These are phyloP conservation scores for Fusarium brachygibbosum DNA, from an alignment of 2,329 filamentous ascomycete genomes.

Conservation along the genomic window DNA sequence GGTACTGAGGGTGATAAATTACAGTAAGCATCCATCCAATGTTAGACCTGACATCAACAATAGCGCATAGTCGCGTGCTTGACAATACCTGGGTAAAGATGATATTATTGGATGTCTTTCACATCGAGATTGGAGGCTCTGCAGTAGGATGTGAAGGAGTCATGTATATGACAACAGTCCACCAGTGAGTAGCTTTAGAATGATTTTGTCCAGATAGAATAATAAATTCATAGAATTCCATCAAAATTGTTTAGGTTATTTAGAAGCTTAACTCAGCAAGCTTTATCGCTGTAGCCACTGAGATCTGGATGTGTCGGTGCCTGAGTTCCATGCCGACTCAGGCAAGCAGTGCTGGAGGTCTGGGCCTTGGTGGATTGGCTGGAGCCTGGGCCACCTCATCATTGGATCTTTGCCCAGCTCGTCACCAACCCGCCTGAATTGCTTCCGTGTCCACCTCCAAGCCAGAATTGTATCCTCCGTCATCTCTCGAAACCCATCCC, in stretches of 20 bases:
- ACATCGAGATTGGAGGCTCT: not conserved
- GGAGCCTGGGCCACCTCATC: constrained; percentile 31
- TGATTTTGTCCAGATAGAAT: not conserved
- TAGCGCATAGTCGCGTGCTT: constrained; percentile 34
- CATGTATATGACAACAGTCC: too few species aligned
- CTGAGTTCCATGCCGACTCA: constrained; percentile 3
- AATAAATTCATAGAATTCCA: not conserved
- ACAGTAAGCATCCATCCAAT: not conserved
- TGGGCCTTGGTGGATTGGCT: constrained; percentile 26
- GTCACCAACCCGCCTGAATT: constrained; percentile 51
- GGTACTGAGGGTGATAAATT: not conserved
- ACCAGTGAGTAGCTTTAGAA: not conserved
- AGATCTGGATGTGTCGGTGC: not conserved
- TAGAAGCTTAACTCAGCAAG: not conserved
- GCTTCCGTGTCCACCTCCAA: constrained; percentile 47
- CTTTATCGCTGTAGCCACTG: not conserved
- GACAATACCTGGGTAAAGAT: not conserved
- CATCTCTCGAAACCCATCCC: constrained; percentile 35
- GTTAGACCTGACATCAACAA: constrained; percentile 20
- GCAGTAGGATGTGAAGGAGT: not conserved
- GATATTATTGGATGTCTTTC: constrained; percentile 16
- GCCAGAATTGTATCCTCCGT: constrained; percentile 46
- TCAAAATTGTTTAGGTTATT: not conserved
- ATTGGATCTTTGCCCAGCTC: constrained; percentile 35
- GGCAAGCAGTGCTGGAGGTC: not conserved